Base-by-base conservation (phyloP, 495 filamentous ascomycete species). In the Penicillium psychrofluorescens region DNA sequence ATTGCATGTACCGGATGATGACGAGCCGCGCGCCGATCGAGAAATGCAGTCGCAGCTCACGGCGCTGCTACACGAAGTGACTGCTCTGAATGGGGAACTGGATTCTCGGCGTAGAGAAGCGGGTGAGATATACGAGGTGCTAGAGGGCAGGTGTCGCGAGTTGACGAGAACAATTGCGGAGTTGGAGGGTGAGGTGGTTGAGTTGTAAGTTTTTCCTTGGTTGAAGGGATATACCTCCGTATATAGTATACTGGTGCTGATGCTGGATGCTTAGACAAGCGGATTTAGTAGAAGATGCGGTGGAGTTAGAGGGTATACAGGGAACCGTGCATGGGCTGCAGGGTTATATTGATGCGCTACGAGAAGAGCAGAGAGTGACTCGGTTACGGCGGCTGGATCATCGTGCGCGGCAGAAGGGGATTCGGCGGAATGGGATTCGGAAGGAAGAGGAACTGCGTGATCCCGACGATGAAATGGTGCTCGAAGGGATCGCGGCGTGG, bases 401-500 rank as follows among this genome's bases (percentile, higher is more conserved):
- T 29, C 38, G 28, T 7, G 29, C 33, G 15, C 40, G 13, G 14
- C 35, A 46, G 38, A 51, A 55, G 33, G 36, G 32, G 11, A 45
- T 41, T 28, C 46, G 49, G 33, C 36, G 52, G 27, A 59, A 56
- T 49, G 37, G 40, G 13, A 53, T 50, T 39, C 44, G 50, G 15
- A 50, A 54, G 33, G 33, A 27, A 1, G 45, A 51, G 10, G 37
- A 48, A n/a, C 40, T 38, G 4, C 16, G 14, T 22, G 54, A 53
- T 11, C 49, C 47, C 11, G 56, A 66, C 15, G 43, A 41, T 15
- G 60, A 66, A 31, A 44, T 47, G 16, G 50, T 68, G 9, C 38
- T 66, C 10, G 67, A 71, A 11, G 67, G 65, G 0, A 56, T 69
- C 7, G 54, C 38, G 12, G 67, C 60, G 7, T 71, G 65, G 65